phyloP scores from a whole-genome alignment of 768 basidiomycete genomes.

The Kwoniella newhampshirensis region DNA sequence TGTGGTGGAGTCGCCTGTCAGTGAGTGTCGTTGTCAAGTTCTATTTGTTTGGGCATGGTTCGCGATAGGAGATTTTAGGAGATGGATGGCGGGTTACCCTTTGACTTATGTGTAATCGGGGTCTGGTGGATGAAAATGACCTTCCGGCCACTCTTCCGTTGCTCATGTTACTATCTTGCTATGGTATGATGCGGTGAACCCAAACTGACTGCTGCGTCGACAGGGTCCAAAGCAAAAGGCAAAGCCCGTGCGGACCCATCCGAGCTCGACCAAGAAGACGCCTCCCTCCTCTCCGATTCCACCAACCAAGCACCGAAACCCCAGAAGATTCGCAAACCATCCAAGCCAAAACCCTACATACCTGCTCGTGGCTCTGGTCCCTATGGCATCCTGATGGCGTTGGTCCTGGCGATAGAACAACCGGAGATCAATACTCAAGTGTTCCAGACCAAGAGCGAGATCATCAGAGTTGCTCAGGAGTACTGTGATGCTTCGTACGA shows the following conservation, averaged over 20 bases:
- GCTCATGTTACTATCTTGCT: too few species aligned
- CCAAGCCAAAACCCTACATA: constrained; percentile 39
- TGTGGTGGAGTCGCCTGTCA: constrained; percentile 26
- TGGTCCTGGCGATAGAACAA: constrained; percentile 46
- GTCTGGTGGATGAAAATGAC: too few species aligned
- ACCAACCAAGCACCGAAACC: constrained; percentile 19
- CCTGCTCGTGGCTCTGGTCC: constrained; percentile 41
- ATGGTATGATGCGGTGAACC: too few species aligned
- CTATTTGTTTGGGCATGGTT: background rate
- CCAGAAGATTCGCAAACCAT: constrained; percentile 19
- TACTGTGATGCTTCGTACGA: constrained; percentile 42
- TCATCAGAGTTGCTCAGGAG: constrained; percentile 36
- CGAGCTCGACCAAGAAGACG: constrained; percentile 8
- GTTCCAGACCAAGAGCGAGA: constrained; percentile 42
- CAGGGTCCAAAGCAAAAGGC: constrained; percentile 15
- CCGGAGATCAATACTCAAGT: constrained; percentile 36
- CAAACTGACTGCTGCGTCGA: background rate
- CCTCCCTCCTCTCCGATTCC: background rate
- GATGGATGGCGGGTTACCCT: too few species aligned
- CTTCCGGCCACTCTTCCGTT: too few species aligned
- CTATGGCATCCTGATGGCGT: constrained; percentile 46
- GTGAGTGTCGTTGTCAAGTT: constrained; percentile 22
- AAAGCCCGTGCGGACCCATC: constrained; percentile 17
- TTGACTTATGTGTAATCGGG: too few species aligned
- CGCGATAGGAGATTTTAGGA: too few species aligned